Base-by-base conservation (phyloP, 208 protist genomes). In the Acanthamoeba royreba region DNA sequence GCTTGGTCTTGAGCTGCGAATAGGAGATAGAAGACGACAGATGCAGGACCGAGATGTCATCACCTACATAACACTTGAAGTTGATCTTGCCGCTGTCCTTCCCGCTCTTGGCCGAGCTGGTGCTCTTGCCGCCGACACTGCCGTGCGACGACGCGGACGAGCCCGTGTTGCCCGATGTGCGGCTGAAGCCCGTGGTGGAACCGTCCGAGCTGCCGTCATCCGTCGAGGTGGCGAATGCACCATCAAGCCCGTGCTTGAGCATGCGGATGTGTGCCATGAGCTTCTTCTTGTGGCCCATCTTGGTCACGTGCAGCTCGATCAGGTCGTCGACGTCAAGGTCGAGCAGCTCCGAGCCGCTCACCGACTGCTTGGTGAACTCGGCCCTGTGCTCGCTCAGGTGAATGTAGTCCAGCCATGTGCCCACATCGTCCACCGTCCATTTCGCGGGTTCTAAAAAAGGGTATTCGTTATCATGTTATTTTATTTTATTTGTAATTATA, bases 351-450 rank as follows among this genome's bases (percentile, higher is more conserved):
- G 72, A 45, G 2, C 72, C 72, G 72, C 72, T 83, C 15, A 83
- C 72, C 4, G 72, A 45, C 28, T 83, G 72, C 72, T 83, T 83
- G 11, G 25, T 83, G 72, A 83, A 83, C 17, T 83, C 72, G 17
- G 72, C 72, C 42, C 72, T 17, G 72, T 83, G 72, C 43, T 83
- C 72, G 72, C 72, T 83, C 38, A 83, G 72, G 42, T 83, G 72
- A 49, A 83, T 83, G 72, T 53, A 83, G 72, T 83, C 72, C 72
- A 83, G 43, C 72, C 72, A 83, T 8, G 28, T 2, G 19, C 72
- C 72, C 43, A 83, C 72, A 19, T 83, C 72, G 72, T 83, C 72
- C 35, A 83, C 72, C 35, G 72, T 83, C 72, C 72, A 83, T 83
- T 83, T 52, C 5, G 15, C n/a, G 11, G 72, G 72, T 9, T 83